Evolutionary conservation across 2,329 filamentous ascomycete species (phyloP).

Genomic region (Colletotrichum sp.): DNA sequence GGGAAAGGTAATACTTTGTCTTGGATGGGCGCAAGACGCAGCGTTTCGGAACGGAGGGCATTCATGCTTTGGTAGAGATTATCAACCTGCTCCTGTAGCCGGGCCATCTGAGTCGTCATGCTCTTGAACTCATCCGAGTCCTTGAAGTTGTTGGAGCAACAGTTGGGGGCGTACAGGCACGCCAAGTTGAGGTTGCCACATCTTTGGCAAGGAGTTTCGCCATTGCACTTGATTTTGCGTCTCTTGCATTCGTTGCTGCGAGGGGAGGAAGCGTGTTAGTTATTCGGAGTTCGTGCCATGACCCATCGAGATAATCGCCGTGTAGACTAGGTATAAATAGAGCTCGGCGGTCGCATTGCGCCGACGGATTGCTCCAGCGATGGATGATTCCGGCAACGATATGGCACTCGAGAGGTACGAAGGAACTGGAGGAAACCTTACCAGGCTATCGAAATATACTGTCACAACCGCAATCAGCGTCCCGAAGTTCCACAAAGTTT

Average conservation of each 20-base stretch:
- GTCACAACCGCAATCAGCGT: conserved; percentile 15
- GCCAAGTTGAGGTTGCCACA: conserved; percentile 71
- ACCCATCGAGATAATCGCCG: not conserved
- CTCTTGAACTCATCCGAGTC: conserved; percentile 90
- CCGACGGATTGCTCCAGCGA: not conserved
- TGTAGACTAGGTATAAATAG: not conserved
- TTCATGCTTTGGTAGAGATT: conserved; percentile 76
- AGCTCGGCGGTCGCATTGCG: not conserved
- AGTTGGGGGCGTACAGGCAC: conserved; percentile 71
- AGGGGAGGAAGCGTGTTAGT: conserved; percentile 8
- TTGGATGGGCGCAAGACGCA: conserved; percentile 48
- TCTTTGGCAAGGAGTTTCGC: conserved; percentile 69
- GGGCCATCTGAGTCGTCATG: conserved; percentile 75
- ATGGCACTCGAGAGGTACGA: not conserved
- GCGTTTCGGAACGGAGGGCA: conserved; percentile 63
- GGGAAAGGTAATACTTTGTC: conserved; percentile 42
- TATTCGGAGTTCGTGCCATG: not conserved
- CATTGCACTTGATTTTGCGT: conserved; percentile 79
- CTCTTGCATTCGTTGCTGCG: conserved; percentile 74
- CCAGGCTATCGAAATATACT: conserved; percentile 69
- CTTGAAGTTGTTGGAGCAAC: conserved; percentile 80
- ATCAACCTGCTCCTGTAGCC: conserved; percentile 85
- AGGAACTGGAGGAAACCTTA: conserved; percentile 34
- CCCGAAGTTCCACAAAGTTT: conserved; percentile 1
- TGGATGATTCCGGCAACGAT: not conserved